Conservation (phyloP, 2,329 filamentous ascomycete species). For the Sordariomycetes sp. region DNA sequence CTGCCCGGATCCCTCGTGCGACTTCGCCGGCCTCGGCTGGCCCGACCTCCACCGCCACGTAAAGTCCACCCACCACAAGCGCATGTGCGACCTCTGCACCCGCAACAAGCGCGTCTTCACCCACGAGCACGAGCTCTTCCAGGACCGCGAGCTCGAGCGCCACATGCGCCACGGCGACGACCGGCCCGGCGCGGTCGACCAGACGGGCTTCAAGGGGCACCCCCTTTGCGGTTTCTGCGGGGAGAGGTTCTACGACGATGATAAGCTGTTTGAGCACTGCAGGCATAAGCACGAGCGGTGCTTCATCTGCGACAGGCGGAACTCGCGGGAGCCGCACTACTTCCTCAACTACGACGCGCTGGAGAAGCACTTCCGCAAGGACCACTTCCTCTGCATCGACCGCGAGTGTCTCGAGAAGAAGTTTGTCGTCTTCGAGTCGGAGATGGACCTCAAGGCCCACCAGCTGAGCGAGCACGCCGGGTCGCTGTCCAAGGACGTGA, state of each 20-base stretch:
- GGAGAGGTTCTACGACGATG: constrained; percentile 86
- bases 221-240: constrained; percentile 89
- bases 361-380: constrained; percentile 74
- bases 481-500: constrained; percentile 67
- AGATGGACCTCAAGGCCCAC: constrained; percentile 91
- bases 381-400: constrained; percentile 78
- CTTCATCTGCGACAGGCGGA: constrained; percentile 73
- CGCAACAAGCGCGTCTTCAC: constrained; percentile 97
- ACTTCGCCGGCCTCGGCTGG: constrained; percentile 64
- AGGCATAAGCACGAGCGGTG: constrained; percentile 89
- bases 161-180: constrained; percentile 91
- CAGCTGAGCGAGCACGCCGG: constrained; percentile 73
- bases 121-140: constrained; percentile 91
- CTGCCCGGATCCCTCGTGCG: constrained; percentile 69
- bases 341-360: constrained; percentile 80
- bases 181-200: constrained; percentile 74
- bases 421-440: constrained; percentile 90
- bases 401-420: constrained; percentile 90
- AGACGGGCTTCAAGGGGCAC: constrained; percentile 93
- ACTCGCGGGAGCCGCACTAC: constrained; percentile 69
- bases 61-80: constrained; percentile 66
- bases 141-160: constrained; percentile 62
- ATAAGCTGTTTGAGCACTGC: constrained; percentile 89
- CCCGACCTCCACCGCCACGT: constrained; percentile 60
- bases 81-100: constrained; percentile 83